Conservation (phyloP, 306 rosid genomes). For the Trifolium repens region DNA sequence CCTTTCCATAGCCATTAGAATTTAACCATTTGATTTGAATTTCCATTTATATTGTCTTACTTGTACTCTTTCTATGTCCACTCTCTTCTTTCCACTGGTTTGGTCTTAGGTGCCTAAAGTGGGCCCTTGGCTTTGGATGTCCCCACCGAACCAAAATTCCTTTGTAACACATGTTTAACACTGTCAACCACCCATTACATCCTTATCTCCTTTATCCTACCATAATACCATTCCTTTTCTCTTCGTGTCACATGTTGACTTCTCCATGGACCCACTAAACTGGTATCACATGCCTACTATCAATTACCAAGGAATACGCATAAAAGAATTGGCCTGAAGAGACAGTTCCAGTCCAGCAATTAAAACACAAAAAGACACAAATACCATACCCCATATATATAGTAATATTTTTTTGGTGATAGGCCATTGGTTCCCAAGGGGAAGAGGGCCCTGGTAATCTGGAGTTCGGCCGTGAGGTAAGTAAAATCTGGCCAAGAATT, state of each 20-base stretch:
- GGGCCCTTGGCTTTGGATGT: slow-evolving; percentile 29
- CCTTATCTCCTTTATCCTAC: slow-evolving; percentile 42
- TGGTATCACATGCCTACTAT: slow-evolving; percentile 17
- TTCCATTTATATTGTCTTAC: slow-evolving; percentile 24
- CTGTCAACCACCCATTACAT: slow-evolving; percentile 36
- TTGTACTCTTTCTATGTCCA: slow-evolving; percentile 20
- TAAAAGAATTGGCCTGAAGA: slow-evolving; percentile 25
- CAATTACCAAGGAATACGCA: slow-evolving; percentile 19
- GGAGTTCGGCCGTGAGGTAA: too few species aligned
- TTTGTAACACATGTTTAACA: slow-evolving; percentile 32
- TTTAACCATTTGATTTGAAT: slow-evolving; percentile 30
- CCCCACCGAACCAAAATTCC: slow-evolving; percentile 42
- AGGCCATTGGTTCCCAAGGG: too few species aligned
- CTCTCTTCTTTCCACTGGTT: slow-evolving; percentile 35
- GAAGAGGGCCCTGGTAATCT: too few species aligned
- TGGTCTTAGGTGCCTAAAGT: slow-evolving; percentile 29
- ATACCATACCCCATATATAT: neutral
- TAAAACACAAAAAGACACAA: neutral
- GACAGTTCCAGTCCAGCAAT: slow-evolving; percentile 22
- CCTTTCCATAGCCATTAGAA: slow-evolving; percentile 37
- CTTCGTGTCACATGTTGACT: slow-evolving; percentile 41
- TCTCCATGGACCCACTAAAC: slow-evolving; percentile 34
- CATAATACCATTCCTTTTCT: slow-evolving; percentile 38
- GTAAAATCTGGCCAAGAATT: too few species aligned
- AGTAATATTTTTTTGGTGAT: neutral